phyloP scores from a whole-genome alignment of 352 stramenopile species.

The Blastocystis sp. region DNA sequence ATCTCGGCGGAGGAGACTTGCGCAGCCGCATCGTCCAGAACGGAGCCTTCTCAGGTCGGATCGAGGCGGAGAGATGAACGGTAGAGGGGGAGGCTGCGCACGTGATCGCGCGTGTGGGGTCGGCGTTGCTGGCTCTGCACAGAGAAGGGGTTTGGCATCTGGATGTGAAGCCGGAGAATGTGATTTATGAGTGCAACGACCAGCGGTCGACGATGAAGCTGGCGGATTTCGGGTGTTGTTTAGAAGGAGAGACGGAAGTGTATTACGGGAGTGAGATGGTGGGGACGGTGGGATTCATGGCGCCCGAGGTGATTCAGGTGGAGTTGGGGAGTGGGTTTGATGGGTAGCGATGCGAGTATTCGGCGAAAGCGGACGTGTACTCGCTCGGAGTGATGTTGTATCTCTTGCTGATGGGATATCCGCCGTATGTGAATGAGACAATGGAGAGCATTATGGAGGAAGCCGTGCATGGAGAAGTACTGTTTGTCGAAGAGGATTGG shows the following conservation, averaged over 20 bases:
- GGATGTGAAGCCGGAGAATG: conserved; percentile 42
- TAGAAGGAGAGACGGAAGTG: not conserved
- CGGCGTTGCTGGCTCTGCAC: not conserved
- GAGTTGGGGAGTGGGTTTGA: not conserved
- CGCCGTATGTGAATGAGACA: not conserved
- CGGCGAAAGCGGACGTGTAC: conserved; percentile 5
- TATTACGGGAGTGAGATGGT: not conserved
- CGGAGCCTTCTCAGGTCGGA: not conserved
- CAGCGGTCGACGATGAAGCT: not conserved
- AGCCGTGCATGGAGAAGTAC: not conserved
- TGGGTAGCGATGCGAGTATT: conserved; percentile 4
- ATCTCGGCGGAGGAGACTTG: not conserved
- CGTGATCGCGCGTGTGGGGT: not conserved
- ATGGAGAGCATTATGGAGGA: not conserved
- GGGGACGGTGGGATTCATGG: not conserved
- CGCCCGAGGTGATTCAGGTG: conserved; percentile 3
- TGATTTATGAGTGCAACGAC: conserved; percentile 25
- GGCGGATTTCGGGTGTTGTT: conserved; percentile 7
- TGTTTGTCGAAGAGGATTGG: conserved; percentile 22
- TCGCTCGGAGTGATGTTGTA: not conserved
- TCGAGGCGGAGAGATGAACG: not conserved
- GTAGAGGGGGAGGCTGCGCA: not conserved
- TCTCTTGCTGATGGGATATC: conserved; percentile 1
- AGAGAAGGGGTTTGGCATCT: not conserved
- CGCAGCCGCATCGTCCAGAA: not conserved